Conservation (phyloP, 768 basidiomycete genomes). For the Pilatotrama ljubarskyi region DNA sequence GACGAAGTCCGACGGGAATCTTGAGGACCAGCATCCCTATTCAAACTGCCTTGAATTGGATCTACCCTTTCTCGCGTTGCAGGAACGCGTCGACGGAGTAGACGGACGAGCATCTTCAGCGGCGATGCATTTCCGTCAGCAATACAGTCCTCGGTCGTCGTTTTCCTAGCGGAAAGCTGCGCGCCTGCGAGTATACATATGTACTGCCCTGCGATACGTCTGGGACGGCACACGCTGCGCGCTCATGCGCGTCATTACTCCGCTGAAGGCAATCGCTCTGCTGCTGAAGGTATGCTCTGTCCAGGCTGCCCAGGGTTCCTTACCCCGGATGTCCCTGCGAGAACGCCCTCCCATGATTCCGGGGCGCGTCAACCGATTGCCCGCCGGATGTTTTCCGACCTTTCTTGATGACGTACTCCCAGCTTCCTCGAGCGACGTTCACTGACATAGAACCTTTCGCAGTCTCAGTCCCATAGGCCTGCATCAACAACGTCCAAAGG, state of each 20-base stretch:
- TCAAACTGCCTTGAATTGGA: too few relatives aligned
- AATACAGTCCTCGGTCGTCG: too few relatives aligned
- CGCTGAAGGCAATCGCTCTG: background rate
- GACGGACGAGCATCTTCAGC: too few relatives aligned
- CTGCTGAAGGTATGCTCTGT: slow-evolving; percentile 5
- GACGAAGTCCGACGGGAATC: too few relatives aligned
- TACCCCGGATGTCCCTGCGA: background rate
- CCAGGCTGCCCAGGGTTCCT: too few relatives aligned
- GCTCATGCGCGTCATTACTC: background rate
- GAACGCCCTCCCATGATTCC: background rate
- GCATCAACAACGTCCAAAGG: slow-evolving; percentile 22
- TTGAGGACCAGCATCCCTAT: too few relatives aligned
- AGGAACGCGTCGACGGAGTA: too few relatives aligned
- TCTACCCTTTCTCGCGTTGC: too few relatives aligned
- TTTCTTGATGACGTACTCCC: background rate
- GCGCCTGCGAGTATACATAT: too few relatives aligned
- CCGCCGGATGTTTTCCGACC: background rate
- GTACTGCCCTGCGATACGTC: background rate
- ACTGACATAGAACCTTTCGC: background rate
- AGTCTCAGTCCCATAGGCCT: slow-evolving; percentile 22
- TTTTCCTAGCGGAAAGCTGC: too few relatives aligned
- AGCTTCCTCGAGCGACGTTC: background rate
- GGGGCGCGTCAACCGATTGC: background rate
- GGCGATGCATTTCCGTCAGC: too few relatives aligned
- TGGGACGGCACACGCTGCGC: too few relatives aligned